Base-by-base conservation (phyloP, 345 rosid genomes). In the Linum tenue region DNA sequence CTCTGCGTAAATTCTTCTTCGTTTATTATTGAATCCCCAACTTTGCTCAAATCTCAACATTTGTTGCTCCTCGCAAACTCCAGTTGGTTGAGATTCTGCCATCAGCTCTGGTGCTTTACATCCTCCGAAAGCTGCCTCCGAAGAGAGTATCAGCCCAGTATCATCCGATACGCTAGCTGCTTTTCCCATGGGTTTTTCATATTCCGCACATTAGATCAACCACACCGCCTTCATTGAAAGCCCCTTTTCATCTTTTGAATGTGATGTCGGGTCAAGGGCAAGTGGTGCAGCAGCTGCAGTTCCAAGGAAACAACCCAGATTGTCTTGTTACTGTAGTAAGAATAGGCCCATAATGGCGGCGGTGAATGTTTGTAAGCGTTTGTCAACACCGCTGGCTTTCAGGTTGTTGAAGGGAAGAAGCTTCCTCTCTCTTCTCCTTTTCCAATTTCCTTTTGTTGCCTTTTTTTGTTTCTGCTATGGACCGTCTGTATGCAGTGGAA, bases 71-170 rank as follows among this genome's bases (percentile, higher is more conserved):
- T 57, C 38, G 1, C 31, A 22, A 22, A 22, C 2, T 70, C 71
- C 86, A 92, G 98, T 77, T 89, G 78, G 96, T 83, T 74, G 98
- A 89, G 85, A 85, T 92, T 73, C 63, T 89, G 66, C 98, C 98
- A 14, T 92, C 96, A 7, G 76, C 86, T 4, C 71, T 92, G 81
- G 95, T 87, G 62, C 96, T 89, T 50, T 87, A 84, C 83, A 87
- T 92, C 67, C 74, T 92, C 80, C 83, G 98, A 82, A 92, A 92
- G 82, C 71, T 92, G 76, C 98, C 98, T 48, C 95, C 98, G 11
- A 92, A 82, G 75, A 87, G 98, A 31, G 85, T 88, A 15, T 79
- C 82, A 64, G 83, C 98, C 17, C 95, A 89, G 55, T 89, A 92
- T 72, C 86, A 86, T 78, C 89, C 84, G 53, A 84, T 92, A 39